Evolutionary conservation across 2,329 filamentous ascomycete genomes (phyloP).

Genomic region (Curvularia hawaiiensis): DNA sequence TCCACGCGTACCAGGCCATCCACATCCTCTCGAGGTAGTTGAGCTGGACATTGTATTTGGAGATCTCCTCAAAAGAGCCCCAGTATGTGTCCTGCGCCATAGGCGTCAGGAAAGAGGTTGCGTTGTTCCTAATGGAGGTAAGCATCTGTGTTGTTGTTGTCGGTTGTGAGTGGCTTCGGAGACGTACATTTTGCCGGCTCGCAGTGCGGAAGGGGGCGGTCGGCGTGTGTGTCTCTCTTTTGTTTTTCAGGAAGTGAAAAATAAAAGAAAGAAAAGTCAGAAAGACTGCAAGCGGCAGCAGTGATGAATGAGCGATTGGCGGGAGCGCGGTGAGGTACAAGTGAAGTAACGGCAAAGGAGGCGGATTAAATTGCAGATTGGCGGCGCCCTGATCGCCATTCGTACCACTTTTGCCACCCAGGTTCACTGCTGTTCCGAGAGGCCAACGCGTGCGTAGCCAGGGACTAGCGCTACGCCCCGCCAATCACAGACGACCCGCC

Average conservation of each 20-base stretch:
- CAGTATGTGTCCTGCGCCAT: conserved; percentile 64
- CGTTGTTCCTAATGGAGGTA: conserved; percentile 45
- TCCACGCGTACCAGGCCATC: conserved; percentile 96
- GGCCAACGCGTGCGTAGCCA: conserved; percentile 8
- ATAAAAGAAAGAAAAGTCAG: conserved; percentile 9
- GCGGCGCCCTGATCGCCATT: conserved; percentile 30
- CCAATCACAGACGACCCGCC: conserved; percentile 21
- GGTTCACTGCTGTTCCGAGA: conserved; percentile 28
- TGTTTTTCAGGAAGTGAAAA: neutral
- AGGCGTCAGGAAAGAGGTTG: conserved; percentile 41
- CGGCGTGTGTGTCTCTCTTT: neutral
- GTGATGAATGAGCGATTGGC: conserved; percentile 13
- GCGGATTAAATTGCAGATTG: conserved; percentile 39
- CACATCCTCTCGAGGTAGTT: conserved; percentile 88
- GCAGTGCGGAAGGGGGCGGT: conserved; percentile 17
- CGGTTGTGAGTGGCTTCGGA: conserved; percentile 14
- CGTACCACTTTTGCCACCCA: conserved; percentile 37
- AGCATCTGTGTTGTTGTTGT: conserved; percentile 20
- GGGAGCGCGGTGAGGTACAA: conserved; percentile 24
- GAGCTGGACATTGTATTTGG: conserved; percentile 79
- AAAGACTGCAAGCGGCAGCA: conserved; percentile 24
- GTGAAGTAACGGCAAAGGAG: conserved; percentile 29
- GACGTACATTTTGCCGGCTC: conserved; percentile 33
- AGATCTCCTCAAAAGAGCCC: conserved; percentile 68
- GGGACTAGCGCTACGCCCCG: conserved; percentile 15